A percentile compares a stretch with the other conserved stretches of the same genome.
phyloP scores from a whole-genome alignment of 2,329 filamentous ascomycete species.

The Hypocrella siamensis region DNA sequence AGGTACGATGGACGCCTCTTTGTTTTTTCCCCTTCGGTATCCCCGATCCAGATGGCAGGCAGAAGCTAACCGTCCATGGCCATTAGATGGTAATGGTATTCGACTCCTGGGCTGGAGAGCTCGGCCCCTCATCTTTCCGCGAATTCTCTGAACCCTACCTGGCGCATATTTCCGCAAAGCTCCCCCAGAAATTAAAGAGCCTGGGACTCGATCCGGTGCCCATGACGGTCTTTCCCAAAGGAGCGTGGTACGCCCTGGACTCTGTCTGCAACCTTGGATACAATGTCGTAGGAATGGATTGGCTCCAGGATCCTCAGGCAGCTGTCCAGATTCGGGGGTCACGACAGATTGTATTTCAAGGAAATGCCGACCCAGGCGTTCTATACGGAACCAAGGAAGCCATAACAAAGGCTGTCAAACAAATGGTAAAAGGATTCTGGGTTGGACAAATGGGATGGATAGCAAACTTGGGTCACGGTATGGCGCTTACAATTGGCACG shows the following conservation, averaged over 20 bases:
- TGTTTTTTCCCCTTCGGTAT: background rate
- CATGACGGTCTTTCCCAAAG: conserved; percentile 97
- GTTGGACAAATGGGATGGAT: conserved; percentile 83
- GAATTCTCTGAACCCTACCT: conserved; percentile 79
- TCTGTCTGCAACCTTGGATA: conserved; percentile 79
- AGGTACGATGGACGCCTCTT: conserved; percentile 34
- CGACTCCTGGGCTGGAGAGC: conserved; percentile 93
- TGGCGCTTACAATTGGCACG: background rate
- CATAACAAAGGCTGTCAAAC: conserved; percentile 69
- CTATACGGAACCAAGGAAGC: conserved; percentile 71
- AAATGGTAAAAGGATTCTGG: conserved; percentile 78
- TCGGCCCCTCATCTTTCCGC: conserved; percentile 71
- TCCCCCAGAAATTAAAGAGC: conserved; percentile 60
- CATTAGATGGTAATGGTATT: conserved; percentile 78
- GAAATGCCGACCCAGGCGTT: conserved; percentile 88
- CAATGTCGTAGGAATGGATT: conserved; percentile 87
- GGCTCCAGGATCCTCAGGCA: conserved; percentile 78
- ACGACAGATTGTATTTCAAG: conserved; percentile 66
- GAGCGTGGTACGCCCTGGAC: conserved; percentile 88
- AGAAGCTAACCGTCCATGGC: background rate
- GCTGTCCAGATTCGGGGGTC: conserved; percentile 67
- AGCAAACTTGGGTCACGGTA: conserved; percentile 86
- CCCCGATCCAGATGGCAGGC: background rate
- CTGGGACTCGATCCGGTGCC: conserved; percentile 68
- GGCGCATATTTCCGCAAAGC: conserved; percentile 62